These are phyloP conservation scores for Boletus pseudo-olivaceus DNA, from an alignment of 768 basidiomycete species.

Conservation along the genomic window DNA sequence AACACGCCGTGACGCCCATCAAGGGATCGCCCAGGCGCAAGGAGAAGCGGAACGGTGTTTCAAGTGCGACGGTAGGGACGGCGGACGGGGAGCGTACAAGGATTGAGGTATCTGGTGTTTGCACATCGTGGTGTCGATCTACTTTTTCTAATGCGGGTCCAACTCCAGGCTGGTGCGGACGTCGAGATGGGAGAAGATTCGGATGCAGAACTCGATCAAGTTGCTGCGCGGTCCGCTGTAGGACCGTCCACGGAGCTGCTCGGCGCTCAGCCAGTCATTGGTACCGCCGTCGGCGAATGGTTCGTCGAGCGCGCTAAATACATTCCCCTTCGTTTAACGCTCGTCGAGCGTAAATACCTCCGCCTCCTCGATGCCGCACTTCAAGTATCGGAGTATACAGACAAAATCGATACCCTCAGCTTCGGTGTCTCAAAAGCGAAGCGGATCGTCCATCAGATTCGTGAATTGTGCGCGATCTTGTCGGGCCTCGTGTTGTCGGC, in stretches of 20 bases:
- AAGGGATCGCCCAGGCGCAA: slow-evolving; percentile 12
- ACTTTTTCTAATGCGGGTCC: slow-evolving; percentile 3
- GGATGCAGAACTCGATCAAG: slow-evolving; percentile 39
- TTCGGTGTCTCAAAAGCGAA: slow-evolving; percentile 81
- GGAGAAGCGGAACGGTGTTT: slow-evolving; percentile 16
- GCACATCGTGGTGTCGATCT: background rate
- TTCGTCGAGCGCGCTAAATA: slow-evolving; percentile 78
- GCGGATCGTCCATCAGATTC: slow-evolving; percentile 81
- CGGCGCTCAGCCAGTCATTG: slow-evolving; percentile 57
- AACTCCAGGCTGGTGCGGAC: slow-evolving; percentile 30
- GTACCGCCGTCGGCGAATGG: slow-evolving; percentile 74
- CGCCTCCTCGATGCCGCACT: slow-evolving; percentile 83
- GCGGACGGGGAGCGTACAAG: slow-evolving; percentile 2
- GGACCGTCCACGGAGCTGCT: slow-evolving; percentile 33
- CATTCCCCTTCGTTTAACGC: slow-evolving; percentile 75
- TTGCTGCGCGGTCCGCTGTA: slow-evolving; percentile 27
- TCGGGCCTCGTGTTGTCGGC: slow-evolving; percentile 79
- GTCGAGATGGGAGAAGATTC: slow-evolving; percentile 34
- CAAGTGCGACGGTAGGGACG: background rate
- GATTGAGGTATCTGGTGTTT: slow-evolving; percentile 20
- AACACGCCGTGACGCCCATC: slow-evolving; percentile 54
- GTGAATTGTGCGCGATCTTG: slow-evolving; percentile 84
- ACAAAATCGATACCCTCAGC: slow-evolving; percentile 82
- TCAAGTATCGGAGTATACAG: slow-evolving; percentile 83
- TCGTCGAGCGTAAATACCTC: slow-evolving; percentile 77